Base-by-base conservation (phyloP, 306 rosid species). In the Cajanus cajan region DNA sequence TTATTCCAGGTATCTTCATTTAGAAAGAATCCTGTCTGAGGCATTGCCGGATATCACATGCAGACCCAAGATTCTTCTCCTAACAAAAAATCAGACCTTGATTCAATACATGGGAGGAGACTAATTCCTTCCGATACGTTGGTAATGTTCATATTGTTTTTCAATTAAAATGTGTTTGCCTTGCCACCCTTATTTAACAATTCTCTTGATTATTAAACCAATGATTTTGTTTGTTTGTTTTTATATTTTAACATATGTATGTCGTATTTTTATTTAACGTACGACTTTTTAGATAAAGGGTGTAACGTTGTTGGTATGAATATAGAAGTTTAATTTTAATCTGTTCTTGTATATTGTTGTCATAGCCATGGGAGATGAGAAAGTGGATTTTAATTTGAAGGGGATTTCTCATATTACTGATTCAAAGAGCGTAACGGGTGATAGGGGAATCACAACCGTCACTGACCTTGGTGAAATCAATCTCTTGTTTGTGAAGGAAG, bases 401-500 rank as follows among this genome's bases (percentile, higher is more conserved):
- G 79, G 4, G 8, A 85, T 77, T 52, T 72, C 71, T 66, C 88
- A 81, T 1, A 81, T 12, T 1, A 85, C 81, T 12, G 70, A 70
- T 65, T 85, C 80, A 6, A 59, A 2, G 5, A 66, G 40, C 4
- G 25, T 8, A 22, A 21, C 71, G 31, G 66, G 22, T 11, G 24
- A 77, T 81, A 69, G 24, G 6, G 78, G 82, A 19, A 81, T 78
- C 74, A 74, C 68, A 67, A 21, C 55, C 13, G 13, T n/a, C 61
- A 21, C 59, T 9, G 67, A 83, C 67, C 82, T 88, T 36, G 82
- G 85, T 37, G 85, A 85, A 77, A 61, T 58, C 24, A 80, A n/a
- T 64, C 37, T 34, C 15, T 57, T 80, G 22, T 88, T 71, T 54
- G 80, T 82, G 11, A 80, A 47, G 68, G 87, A 3, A 28, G 31